Conservation (phyloP, 768 basidiomycete species). For the Pleurotus eryngii region DNA sequence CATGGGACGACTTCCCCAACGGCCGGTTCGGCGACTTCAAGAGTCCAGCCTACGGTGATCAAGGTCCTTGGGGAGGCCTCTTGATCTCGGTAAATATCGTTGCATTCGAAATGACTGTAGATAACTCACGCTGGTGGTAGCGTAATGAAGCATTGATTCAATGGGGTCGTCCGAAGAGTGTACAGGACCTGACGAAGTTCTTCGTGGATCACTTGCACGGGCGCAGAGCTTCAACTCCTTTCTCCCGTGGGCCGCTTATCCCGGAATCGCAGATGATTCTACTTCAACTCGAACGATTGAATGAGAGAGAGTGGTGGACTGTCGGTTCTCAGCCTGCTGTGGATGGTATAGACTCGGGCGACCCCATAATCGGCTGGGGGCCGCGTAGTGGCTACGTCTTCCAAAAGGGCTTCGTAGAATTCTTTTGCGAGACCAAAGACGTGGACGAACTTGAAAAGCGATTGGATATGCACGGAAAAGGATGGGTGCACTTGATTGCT, state of each 20-base stretch:
- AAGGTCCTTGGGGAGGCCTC: conserved; percentile 74
- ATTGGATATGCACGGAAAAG: conserved; percentile 49
- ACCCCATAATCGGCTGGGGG: conserved; percentile 89
- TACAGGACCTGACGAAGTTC: conserved; percentile 70
- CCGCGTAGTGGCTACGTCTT: conserved; percentile 91
- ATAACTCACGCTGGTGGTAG: conserved; percentile 30
- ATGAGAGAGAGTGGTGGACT: conserved; percentile 87
- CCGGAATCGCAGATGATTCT: conserved; percentile 82
- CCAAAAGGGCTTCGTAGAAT: conserved; percentile 97
- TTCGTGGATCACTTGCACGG: conserved; percentile 81
- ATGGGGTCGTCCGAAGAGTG: conserved; percentile 72
- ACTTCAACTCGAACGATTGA: conserved; percentile 71
- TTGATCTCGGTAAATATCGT: conserved; percentile 47
- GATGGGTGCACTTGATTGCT: conserved; percentile 84
- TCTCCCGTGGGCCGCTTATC: conserved; percentile 79
- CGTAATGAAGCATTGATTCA: conserved; percentile 57
- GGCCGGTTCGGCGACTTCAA: conserved; percentile 97
- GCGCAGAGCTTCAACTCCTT: conserved; percentile 75
- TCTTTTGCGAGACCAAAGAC: conserved; percentile 70
- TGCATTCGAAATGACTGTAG: neutral
- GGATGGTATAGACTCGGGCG: conserved; percentile 71
- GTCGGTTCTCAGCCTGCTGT: conserved; percentile 95
- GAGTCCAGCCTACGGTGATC: conserved; percentile 90
- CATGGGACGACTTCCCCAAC: conserved; percentile 97
- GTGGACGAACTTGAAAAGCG: conserved; percentile 58